phyloP scores from a whole-genome alignment of 257 asterid species.

The Petunia axillaris region DNA sequence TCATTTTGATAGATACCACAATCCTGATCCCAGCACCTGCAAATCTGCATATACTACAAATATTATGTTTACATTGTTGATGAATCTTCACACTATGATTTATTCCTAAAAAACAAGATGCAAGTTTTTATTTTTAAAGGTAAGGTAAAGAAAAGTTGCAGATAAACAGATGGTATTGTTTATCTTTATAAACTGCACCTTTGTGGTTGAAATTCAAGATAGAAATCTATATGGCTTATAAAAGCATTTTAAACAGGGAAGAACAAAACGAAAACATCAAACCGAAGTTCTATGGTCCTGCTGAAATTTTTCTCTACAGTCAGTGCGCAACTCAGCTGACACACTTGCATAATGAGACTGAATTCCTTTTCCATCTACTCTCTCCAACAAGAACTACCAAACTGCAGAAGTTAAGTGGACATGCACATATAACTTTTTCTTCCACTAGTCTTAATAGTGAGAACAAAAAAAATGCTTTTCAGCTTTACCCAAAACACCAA shows the following conservation, averaged over 20 bases:
- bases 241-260: not conserved
- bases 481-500: not conserved
- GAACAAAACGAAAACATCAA: not conserved
- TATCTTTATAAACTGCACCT: not conserved
- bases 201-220: not conserved
- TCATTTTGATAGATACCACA: not conserved
- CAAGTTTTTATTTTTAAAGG: no score
- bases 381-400: not conserved
- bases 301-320: not conserved
- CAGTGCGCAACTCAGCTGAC: not conserved
- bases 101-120: not conserved
- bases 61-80: no score
- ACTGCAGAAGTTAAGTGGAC: not conserved
- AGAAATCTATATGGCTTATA: not conserved
- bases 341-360: not conserved
- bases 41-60: not conserved
- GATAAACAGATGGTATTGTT: no score
- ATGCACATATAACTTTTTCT: constrained; percentile 1
- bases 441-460: not conserved
- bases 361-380: not conserved
- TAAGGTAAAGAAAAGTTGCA: not conserved
- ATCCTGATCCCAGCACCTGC: not conserved
- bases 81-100: not conserved
- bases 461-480: not conserved
- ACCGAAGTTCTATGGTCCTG: not conserved